A percentile compares a stretch with the other conserved stretches of the same genome.
phyloP scores from a whole-genome alignment of 1,284 basidiomycete species.

The Cutaneotrichosporon cavernicola region DNA sequence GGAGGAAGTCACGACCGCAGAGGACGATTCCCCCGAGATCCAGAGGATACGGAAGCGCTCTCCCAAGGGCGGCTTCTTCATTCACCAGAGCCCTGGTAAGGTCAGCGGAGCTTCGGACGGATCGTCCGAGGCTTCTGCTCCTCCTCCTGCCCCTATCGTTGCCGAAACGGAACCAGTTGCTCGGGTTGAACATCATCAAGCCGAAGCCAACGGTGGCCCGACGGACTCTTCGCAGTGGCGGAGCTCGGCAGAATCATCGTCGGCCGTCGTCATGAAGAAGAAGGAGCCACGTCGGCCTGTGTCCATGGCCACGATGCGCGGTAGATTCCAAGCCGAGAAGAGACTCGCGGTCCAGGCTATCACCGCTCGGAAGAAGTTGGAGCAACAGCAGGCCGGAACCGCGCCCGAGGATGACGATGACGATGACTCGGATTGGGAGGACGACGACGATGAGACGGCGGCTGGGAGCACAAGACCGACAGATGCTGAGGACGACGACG shows the following conservation, averaged over 20 bases:
- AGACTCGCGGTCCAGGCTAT: conserved; percentile 39
- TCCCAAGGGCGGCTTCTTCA: conserved; percentile 12
- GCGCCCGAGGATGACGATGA: conserved; percentile 17
- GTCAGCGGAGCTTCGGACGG: conserved; percentile 5
- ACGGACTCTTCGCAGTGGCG: conserved; percentile 15
- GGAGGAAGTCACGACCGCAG: conserved; percentile 15
- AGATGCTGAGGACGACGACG: conserved; percentile 73
- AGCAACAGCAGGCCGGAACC: conserved; percentile 5
- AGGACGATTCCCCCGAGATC: background rate
- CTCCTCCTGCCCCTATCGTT: background rate
- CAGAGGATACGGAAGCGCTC: conserved; percentile 2
- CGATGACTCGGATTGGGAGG: conserved; percentile 18
- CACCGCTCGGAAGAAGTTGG: conserved; percentile 23
- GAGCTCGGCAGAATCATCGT: conserved; percentile 35
- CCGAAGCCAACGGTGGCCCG: conserved; percentile 3
- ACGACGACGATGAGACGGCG: conserved; percentile 58
- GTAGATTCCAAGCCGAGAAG: conserved; percentile 45
- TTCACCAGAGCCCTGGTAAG: conserved; percentile 10
- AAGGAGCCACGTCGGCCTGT: conserved; percentile 33
- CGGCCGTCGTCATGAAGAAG: conserved; percentile 24
- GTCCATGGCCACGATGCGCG: conserved; percentile 47
- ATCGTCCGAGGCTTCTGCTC: conserved; percentile 1
- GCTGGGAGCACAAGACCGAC: conserved; percentile 71
- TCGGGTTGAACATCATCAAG: background rate
- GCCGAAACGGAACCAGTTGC: background rate